phyloP scores from a whole-genome alignment of 78 protist species.

The Pigoraptor vietnamica region DNA sequence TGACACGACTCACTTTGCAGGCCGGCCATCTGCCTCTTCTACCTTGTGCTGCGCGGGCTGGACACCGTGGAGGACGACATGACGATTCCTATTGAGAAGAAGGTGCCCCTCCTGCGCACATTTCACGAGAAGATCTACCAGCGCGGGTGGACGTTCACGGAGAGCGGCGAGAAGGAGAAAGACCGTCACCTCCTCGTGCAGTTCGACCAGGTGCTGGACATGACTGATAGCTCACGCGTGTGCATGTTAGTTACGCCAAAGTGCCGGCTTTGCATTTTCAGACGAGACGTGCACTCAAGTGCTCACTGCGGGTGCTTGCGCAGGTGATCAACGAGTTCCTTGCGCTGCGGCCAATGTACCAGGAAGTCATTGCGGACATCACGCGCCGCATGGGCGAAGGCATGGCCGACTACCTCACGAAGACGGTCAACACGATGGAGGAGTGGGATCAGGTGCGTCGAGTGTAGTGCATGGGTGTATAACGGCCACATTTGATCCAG shows the following conservation, averaged over 20 bases:
- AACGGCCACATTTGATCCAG: background rate
- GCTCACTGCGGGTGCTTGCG: too few relatives aligned
- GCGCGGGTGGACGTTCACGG: slow-evolving; percentile 34
- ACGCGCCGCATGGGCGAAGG: slow-evolving; percentile 81
- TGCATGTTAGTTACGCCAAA: too few relatives aligned
- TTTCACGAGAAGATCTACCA: slow-evolving; percentile 42
- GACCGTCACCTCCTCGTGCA: slow-evolving; percentile 46
- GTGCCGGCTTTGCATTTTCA: too few relatives aligned
- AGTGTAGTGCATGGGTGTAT: background rate
- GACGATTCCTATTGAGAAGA: slow-evolving; percentile 34
- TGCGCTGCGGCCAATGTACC: slow-evolving; percentile 27
- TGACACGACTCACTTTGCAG: background rate
- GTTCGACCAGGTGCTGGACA: slow-evolving; percentile 34
- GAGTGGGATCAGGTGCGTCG: slow-evolving; percentile 19
- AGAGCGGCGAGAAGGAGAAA: slow-evolving; percentile 56
- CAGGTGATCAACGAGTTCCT: slow-evolving; percentile 23
- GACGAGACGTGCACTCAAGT: too few relatives aligned
- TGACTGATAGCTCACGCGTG: too few relatives aligned
- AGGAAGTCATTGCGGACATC: slow-evolving; percentile 75
- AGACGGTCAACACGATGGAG: slow-evolving; percentile 13
- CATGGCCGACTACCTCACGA: slow-evolving; percentile 47
- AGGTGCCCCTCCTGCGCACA: slow-evolving; percentile 29
- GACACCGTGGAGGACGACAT: slow-evolving; percentile 94
- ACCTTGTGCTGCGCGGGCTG: slow-evolving; percentile 90
- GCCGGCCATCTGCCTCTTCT: slow-evolving; percentile 61